Evolutionary conservation across 306 rosid species (phyloP), one percentile per base, ranked within the genome.

Genomic region (Geum urbanum): DNA sequence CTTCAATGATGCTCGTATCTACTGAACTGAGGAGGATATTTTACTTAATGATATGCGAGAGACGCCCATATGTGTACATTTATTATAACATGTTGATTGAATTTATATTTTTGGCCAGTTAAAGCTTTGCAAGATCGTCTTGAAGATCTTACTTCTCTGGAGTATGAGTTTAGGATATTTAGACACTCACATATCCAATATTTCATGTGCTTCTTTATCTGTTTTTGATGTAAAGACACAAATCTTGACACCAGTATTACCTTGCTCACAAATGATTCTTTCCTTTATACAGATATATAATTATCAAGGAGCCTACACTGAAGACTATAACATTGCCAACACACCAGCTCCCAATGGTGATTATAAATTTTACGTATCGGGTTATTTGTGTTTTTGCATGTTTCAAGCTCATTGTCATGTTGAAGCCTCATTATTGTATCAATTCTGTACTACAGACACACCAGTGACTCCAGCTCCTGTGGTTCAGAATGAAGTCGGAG

Each of bases 291-390:
- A 94, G 97, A 90, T 94, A 78, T 95, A 89, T 86, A 86, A 87
- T 72, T 91, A 95, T 78, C 92, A 85, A 79, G 91, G 83, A 69
- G 91, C 51, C 58, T 91, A 15, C 72, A 95, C 46, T 67, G 99
- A 95, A 83, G 99, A 95, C 81, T 95, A 95, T 89, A 95, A 91
- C 74, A 46, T 89, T 75, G 90, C 99, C 49, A 89, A 85, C 78
- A 95, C 99, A 65, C 99, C 97, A 66, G 96, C 96, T 80, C 95
- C 99, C 53, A 79, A 80, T 61, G 96, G 99, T 88, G 87, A 63
- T 65, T 24, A 5, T 58, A 41, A 32, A 7, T 13, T 32, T 32
- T 4, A 2, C 37, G 37, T 32, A 32, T 32, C 3, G 3, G 37
- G 37, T 32, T 32, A 32, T 2, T 32, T 32, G 37, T 32, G 37